Conservation (phyloP, 495 filamentous ascomycete species). For the Rostrohypoxylon terebratum region DNA sequence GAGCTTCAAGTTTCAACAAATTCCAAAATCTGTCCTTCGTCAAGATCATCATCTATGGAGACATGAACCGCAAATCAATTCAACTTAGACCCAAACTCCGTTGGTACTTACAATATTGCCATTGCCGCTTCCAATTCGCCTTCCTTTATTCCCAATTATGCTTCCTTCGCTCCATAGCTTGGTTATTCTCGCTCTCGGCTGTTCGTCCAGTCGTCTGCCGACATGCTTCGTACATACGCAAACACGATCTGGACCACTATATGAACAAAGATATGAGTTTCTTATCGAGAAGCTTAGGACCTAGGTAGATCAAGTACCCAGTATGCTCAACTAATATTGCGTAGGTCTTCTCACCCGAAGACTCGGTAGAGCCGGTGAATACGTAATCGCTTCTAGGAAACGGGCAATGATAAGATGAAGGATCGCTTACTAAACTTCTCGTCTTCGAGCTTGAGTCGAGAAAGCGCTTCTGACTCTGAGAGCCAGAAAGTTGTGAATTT, state of each 20-base stretch:
- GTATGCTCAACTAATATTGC: background rate
- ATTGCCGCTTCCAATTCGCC: background rate
- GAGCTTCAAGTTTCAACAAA: background rate
- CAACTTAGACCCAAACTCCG: background rate
- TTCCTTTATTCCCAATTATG: background rate
- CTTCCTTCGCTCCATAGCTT: background rate
- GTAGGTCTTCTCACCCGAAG: background rate
- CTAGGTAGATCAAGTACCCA: background rate
- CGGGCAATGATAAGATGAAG: background rate
- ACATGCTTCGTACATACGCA: slow-evolving; percentile 46
- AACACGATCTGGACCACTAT: slow-evolving; percentile 48
- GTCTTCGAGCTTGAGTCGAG: slow-evolving; percentile 47
- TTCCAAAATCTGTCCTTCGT: slow-evolving; percentile 1
- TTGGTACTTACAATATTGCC: background rate
- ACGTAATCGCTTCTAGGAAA: background rate
- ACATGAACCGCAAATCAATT: background rate
- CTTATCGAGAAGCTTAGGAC: background rate
- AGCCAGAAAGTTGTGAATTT: slow-evolving; percentile 50
- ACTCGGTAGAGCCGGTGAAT: background rate
- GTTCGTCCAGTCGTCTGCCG: slow-evolving; percentile 41
- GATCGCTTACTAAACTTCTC: slow-evolving; percentile 49
- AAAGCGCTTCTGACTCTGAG: slow-evolving; percentile 40
- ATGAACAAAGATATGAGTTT: slow-evolving; percentile 20
- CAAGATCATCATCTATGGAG: background rate
- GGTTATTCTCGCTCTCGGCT: slow-evolving; percentile 20